Base-by-base conservation (phyloP, 2,329 filamentous ascomycete species). In the Biscogniauxia mediterranea region DNA sequence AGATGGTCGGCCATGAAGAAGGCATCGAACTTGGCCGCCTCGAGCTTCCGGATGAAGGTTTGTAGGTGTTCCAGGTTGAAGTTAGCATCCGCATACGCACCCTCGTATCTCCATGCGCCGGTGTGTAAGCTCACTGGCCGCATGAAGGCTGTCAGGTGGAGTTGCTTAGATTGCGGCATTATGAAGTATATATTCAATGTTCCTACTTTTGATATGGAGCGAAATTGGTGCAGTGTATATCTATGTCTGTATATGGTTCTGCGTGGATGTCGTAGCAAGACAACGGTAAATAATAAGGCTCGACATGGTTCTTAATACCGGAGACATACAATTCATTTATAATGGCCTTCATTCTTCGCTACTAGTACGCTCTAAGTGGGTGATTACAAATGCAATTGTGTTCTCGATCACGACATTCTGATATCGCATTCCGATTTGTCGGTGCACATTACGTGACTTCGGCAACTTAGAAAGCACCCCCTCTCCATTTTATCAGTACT, bases 61-160 rank as follows among this genome's bases (percentile, higher is more conserved):
- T 79, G 80, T 5, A 85, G 72, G 64, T 85, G 82, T 20, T 74
- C 71, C 15, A 85, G 76, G 64, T 84, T 84, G 78, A 85, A 85
- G 73, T 85, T 86, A 57, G 83, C 83, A 59, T 85, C 83, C 0
- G 83, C 75, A 59, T 81, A 83, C 0, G 83, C 73, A 2, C 80
- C 81, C 0, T 83, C 83, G 63, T 85, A 85, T 5, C 83, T 76
- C 83, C 83, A 85, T 64, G 82, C 82, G 32, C 84, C 81, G 1
- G 81, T 83, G 64, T 86, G 83, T 9, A 85, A 72, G 53, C 78
- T 81, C 1, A 86, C 81, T 0, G 83, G 83, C 19, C 83, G 80
- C 83, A 86, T 85, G 62, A 85, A 86, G 0, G 83, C 83, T 2
- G 83, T 85, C 3, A 86, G 77, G 64, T 86, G 82, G 5, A 85